Percentiles rank a stretch among this genome's conserved stretches.
Evolutionary conservation across 2,329 filamentous ascomycete species (phyloP).

Genomic region (Scolecobasidium constrictum): DNA sequence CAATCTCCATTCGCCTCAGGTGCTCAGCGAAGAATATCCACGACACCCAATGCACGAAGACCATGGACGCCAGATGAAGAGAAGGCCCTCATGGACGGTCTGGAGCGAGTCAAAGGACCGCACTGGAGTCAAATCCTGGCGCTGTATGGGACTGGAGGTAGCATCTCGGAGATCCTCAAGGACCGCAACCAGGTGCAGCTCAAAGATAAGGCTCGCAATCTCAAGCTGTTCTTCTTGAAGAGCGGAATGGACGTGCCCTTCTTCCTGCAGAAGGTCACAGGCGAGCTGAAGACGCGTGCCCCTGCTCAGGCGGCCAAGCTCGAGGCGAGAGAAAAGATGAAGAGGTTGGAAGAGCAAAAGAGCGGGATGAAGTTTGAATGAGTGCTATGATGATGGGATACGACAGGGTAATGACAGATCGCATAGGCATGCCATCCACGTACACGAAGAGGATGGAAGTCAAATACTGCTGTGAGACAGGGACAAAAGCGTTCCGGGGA

Average conservation of each 20-base stretch:
- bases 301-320: slow-evolving; percentile 44
- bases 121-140: slow-evolving; percentile 89
- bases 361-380: neutral
- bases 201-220: slow-evolving; percentile 82
- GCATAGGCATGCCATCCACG: too few species aligned
- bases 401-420: too few species aligned
- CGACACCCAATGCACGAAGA: slow-evolving; percentile 49
- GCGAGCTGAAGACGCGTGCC: slow-evolving; percentile 76
- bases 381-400: too few species aligned
- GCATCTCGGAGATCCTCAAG: slow-evolving; percentile 71
- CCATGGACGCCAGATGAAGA: slow-evolving; percentile 88
- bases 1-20: slow-evolving; percentile 23
- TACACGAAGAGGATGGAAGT: too few species aligned
- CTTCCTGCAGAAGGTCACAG: slow-evolving; percentile 78
- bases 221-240: slow-evolving; percentile 87
- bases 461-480: too few species aligned
- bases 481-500: too few species aligned
- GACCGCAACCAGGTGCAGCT: slow-evolving; percentile 85
- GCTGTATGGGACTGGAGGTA: slow-evolving; percentile 70
- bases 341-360: slow-evolving; percentile 6
- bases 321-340: slow-evolving; percentile 7
- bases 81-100: slow-evolving; percentile 76
- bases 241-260: slow-evolving; percentile 84
- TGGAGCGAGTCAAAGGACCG: slow-evolving; percentile 80
- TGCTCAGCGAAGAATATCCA: slow-evolving; percentile 30